Evolutionary conservation across 495 filamentous ascomycete genomes (phyloP), one percentile per base, ranked within the genome.

Genomic region (Xylaria cubensis): DNA sequence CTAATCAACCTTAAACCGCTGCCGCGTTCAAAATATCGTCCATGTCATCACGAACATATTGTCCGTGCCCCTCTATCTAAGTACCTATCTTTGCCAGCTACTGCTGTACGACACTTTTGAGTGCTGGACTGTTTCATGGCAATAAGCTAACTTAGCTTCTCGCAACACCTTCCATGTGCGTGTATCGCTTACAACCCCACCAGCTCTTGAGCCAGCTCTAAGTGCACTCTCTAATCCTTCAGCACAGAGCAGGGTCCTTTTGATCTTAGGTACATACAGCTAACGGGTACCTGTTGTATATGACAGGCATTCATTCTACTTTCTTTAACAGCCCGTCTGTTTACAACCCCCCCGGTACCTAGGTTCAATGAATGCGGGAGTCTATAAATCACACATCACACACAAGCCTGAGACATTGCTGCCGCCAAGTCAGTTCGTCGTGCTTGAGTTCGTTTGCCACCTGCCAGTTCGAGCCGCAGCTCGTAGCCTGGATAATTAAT

Each of bases 1-100:
- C 53, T 61, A 64, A 64, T 42, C 61, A 64, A 44, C 61, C 39
- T 42, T 64, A 64, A 64, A 39, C 13, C 61, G 44, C 61, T 42
- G 61, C 36, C 36, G 55, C 21, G 55, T 12, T 13, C 59, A n/a
- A 24, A 24, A 15, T 24, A 13, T 21, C 9, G n/a, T 24, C 36
- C 19, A 39, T 41, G 59, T 24, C 36, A 62, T 62, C 36, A 62
- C 59, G 59, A 62, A 62, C 58, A 8, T 21, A 32, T 64, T 21
- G 36, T 13, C 24, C 12, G 21, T 48, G 42, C 63, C 42, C 63
- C 29, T 50, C 42, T 29, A 65, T 34, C 42, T 29, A 64, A 19
- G 9, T 64, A 44, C 17, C 6, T 36, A 39, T 17, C 39, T 42
- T 42, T 10, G 8, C 39, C 39, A 42, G 39, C 39, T 13, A 42